These are phyloP conservation scores for Calonectria crousiana DNA, from an alignment of 2,329 filamentous ascomycete genomes.

Conservation along the genomic window DNA sequence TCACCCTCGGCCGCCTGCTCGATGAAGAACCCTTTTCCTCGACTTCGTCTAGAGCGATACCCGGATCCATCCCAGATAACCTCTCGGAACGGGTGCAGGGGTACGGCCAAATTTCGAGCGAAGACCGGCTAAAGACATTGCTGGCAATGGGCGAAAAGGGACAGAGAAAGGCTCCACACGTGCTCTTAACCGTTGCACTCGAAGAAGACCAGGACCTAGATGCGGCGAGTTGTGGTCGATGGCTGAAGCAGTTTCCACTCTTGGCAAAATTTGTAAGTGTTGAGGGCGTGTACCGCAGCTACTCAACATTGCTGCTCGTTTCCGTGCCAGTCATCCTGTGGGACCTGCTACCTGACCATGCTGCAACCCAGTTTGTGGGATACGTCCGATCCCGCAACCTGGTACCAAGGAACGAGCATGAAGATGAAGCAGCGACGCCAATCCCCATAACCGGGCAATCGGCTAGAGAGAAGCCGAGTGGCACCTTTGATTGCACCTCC, in stretches of 20 bases:
- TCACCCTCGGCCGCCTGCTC: conserved; percentile 37
- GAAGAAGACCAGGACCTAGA: conserved; percentile 43
- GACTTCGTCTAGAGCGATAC: conserved; percentile 37
- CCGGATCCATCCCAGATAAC: conserved; percentile 31
- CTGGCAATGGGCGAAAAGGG: conserved; percentile 37
- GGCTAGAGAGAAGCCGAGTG: conserved; percentile 25
- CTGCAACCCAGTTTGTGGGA: conserved; percentile 44
- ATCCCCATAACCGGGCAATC: conserved; percentile 39
- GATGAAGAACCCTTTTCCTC: conserved; percentile 36
- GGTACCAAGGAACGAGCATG: conserved; percentile 23
- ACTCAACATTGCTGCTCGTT: conserved; percentile 41
- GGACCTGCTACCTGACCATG: conserved; percentile 41
- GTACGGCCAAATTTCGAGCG: conserved; percentile 34
- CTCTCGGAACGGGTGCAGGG: conserved; percentile 40
- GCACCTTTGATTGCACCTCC: conserved; percentile 34
- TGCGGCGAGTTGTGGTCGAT: conserved; percentile 41
- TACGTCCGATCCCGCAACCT: conserved; percentile 43
- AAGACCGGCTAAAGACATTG: conserved; percentile 40
- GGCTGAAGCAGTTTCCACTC: conserved; percentile 45
- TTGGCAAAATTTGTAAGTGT: conserved; percentile 41
- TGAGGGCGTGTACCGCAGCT: conserved; percentile 41
- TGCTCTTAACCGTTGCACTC: conserved; percentile 41
- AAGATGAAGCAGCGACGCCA: conserved; percentile 31
- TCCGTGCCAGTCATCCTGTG: conserved; percentile 44
- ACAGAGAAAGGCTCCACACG: conserved; percentile 38